These are phyloP conservation scores for Fusarium liriodendri DNA, from an alignment of 2,329 filamentous ascomycete species.

Conservation along the genomic window DNA sequence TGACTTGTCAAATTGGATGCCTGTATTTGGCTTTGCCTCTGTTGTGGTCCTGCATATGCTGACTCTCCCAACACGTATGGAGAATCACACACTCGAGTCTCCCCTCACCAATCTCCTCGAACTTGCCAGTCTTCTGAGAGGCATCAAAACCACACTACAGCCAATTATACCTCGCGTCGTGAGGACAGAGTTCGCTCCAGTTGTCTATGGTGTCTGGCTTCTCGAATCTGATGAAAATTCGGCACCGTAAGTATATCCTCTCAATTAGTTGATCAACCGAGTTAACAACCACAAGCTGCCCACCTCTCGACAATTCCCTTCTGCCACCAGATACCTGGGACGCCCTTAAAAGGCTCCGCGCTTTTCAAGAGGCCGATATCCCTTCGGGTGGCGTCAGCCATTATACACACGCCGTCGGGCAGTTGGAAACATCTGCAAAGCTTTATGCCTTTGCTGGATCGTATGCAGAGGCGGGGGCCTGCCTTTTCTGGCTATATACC, in stretches of 20 bases:
- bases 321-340: conserved; percentile 39
- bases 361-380: conserved; percentile 36
- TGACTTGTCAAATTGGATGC: conserved; percentile 35
- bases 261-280: background rate
- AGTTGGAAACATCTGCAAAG: conserved; percentile 30
- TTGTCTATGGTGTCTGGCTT: conserved; percentile 37
- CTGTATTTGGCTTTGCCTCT: conserved; percentile 57
- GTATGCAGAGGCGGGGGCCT: conserved; percentile 37
- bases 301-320: conserved; percentile 30
- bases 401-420: conserved; percentile 34
- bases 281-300: conserved; percentile 19
- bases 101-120: conserved; percentile 38
- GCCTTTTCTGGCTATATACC: conserved; percentile 42
- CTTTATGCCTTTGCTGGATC: conserved; percentile 38
- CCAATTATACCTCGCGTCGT: conserved; percentile 32
- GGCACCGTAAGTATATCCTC: conserved; percentile 4
- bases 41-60: conserved; percentile 48
- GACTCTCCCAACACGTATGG: conserved; percentile 35
- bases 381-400: conserved; percentile 28
- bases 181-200: conserved; percentile 39
- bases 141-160: conserved; percentile 34
- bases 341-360: conserved; percentile 32
- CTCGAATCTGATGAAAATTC: conserved; percentile 14
- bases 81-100: conserved; percentile 24
- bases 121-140: conserved; percentile 34